phyloP scores from a whole-genome alignment of 2,329 filamentous ascomycete genomes.

The Hypoxylon sp. region DNA sequence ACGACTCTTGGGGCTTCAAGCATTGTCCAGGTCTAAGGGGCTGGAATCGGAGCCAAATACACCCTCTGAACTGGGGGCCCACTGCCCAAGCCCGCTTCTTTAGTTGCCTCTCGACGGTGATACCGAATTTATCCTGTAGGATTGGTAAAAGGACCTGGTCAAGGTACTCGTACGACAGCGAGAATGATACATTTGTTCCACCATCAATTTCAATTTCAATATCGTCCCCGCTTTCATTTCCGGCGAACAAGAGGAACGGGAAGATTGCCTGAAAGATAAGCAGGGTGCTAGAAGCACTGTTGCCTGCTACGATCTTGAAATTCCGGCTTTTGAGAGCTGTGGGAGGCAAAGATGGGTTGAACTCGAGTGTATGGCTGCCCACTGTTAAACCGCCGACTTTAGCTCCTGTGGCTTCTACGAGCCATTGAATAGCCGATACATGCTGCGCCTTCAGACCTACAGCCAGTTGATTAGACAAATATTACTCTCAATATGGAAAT shows the following conservation, averaged over 20 bases:
- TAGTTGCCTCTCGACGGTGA: conserved; percentile 63
- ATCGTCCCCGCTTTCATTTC: conserved; percentile 59
- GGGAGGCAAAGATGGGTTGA: conserved; percentile 60
- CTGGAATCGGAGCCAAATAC: conserved; percentile 62
- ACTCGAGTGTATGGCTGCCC: conserved; percentile 66
- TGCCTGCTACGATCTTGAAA: conserved; percentile 65
- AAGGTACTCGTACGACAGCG: conserved; percentile 73
- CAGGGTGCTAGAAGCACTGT: conserved; percentile 67
- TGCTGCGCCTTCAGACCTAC: conserved; percentile 74
- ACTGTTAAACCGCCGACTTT: conserved; percentile 65
- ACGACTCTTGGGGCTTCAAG: conserved; percentile 56
- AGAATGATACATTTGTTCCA: conserved; percentile 72
- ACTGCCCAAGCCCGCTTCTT: conserved; percentile 66
- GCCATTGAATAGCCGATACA: conserved; percentile 68
- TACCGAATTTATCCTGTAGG: conserved; percentile 65
- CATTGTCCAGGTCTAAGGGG: conserved; percentile 57
- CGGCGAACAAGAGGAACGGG: conserved; percentile 70
- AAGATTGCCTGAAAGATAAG: conserved; percentile 73
- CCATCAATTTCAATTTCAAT: conserved; percentile 68
- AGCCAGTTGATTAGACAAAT: conserved; percentile 24
- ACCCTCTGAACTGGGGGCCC: conserved; percentile 60
- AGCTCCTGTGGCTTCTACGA: conserved; percentile 67
- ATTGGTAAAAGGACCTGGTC: conserved; percentile 72
- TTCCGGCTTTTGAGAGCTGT: conserved; percentile 59
- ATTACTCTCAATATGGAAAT: conserved; percentile 7